These are phyloP conservation scores for Friedmanniomyces simplex DNA, from an alignment of 495 filamentous ascomycete species.

Conservation along the genomic window DNA sequence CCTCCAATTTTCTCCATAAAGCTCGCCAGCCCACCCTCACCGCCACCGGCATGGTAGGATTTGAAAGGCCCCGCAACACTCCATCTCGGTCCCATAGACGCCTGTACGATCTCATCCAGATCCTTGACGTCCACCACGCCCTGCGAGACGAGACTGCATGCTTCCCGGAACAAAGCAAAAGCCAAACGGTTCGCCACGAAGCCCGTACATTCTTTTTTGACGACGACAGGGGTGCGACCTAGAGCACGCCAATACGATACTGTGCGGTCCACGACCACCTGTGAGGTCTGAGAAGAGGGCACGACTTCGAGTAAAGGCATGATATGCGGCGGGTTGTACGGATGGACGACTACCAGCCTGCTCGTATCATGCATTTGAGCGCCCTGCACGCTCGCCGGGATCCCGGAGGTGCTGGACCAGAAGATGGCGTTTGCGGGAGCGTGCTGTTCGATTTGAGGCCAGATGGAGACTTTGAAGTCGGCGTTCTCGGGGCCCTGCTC, in stretches of 20 bases:
- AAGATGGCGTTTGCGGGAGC: conserved; percentile 37
- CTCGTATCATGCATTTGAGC: conserved; percentile 33
- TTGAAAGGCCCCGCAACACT: conserved; percentile 48
- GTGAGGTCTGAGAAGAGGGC: conserved; percentile 35
- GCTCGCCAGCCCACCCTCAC: conserved; percentile 42
- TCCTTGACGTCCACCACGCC: conserved; percentile 28
- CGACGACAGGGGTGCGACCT: conserved; percentile 41
- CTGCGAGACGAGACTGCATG: conserved; percentile 25
- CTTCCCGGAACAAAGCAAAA: conserved; percentile 31
- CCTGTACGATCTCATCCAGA: conserved; percentile 34
- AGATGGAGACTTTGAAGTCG: conserved; percentile 42
- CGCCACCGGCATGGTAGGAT: conserved; percentile 51
- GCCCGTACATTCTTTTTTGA: conserved; percentile 40
- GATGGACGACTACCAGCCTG: conserved; percentile 47
- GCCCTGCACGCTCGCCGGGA: conserved; percentile 41
- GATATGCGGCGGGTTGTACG: conserved; percentile 54
- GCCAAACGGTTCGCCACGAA: conserved; percentile 33
- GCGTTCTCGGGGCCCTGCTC: conserved; percentile 48
- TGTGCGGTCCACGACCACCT: conserved; percentile 35
- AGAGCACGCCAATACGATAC: conserved; percentile 39
- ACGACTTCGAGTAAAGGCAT: conserved; percentile 55
- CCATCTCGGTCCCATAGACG: conserved; percentile 47
- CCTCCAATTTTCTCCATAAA: conserved; percentile 48
- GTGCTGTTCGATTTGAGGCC: conserved; percentile 37
- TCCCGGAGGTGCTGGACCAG: conserved; percentile 50